Evolutionary conservation across 2,329 filamentous ascomycete genomes (phyloP).

Genomic region (Fusarium succisae): DNA sequence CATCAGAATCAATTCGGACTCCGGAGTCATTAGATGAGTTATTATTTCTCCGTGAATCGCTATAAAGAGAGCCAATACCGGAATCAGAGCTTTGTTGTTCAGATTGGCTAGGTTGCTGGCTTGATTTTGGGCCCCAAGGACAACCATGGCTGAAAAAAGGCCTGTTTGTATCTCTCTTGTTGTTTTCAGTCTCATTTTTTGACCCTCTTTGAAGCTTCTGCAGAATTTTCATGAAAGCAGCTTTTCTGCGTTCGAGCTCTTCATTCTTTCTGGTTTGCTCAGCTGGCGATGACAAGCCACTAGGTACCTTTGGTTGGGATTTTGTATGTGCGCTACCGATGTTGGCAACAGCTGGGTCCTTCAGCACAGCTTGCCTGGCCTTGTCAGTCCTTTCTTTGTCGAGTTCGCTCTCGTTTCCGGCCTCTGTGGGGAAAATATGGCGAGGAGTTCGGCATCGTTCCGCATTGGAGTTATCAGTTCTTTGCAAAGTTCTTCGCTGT

Average conservation of each 20-base stretch:
- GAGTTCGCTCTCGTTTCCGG: background rate
- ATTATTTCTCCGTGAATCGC: background rate
- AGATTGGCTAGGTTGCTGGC: background rate
- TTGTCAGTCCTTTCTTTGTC: background rate
- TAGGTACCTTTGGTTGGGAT: background rate
- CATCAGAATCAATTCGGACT: conserved; percentile 8
- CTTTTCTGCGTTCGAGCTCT: conserved; percentile 24
- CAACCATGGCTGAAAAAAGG: background rate
- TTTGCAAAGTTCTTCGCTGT: background rate
- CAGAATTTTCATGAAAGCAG: conserved; percentile 43
- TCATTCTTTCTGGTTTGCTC: background rate
- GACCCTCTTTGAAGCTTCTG: conserved; percentile 37
- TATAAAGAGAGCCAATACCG: conserved; percentile 1
- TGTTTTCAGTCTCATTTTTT: background rate
- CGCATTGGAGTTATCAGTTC: background rate
- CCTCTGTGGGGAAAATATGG: background rate
- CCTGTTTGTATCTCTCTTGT: background rate
- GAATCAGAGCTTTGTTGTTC: conserved; percentile 6
- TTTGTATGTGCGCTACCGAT: background rate
- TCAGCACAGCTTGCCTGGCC: conserved; percentile 27
- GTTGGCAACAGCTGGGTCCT: conserved; percentile 28
- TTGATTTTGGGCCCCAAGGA: background rate
- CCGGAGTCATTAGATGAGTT: conserved; percentile 33
- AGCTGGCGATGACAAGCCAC: background rate
- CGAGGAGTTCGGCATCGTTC: conserved; percentile 2